Percentiles rank a stretch among this genome's conserved stretches.
phyloP scores from a whole-genome alignment of 495 filamentous ascomycete species.

The Neurospora tetraspora region DNA sequence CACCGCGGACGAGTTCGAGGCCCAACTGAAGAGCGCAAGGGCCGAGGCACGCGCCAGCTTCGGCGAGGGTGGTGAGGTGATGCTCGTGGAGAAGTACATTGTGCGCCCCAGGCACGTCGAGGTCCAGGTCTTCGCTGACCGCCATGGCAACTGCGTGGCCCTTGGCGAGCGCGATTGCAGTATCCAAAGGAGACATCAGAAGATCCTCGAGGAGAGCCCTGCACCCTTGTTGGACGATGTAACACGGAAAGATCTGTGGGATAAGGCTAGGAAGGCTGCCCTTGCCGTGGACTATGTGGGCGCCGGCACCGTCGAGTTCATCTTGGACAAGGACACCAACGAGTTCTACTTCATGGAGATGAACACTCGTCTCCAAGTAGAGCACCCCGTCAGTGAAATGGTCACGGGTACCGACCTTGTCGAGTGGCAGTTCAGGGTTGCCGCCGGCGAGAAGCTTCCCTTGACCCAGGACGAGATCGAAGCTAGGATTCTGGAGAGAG shows the following conservation, averaged over 20 bases:
- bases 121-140: constrained; percentile 94
- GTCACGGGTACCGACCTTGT: constrained; percentile 93
- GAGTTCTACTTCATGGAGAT: constrained; percentile 99
- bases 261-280: constrained; percentile 82
- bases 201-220: constrained; percentile 94
- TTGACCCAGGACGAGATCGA: constrained; percentile 78
- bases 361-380: constrained; percentile 95
- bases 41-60: constrained; percentile 87
- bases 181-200: constrained; percentile 84
- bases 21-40: constrained; percentile 76
- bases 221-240: constrained; percentile 74
- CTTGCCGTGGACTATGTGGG: constrained; percentile 90
- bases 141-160: constrained; percentile 73
- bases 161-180: constrained; percentile 83
- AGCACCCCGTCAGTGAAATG: constrained; percentile 96
- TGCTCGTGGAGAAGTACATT: constrained; percentile 95
- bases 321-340: constrained; percentile 90
- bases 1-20: constrained; percentile 63
- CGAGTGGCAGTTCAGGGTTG: constrained; percentile 90
- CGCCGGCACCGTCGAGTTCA: constrained; percentile 96
- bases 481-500: constrained; percentile 58
- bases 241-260: constrained; percentile 83
- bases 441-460: constrained; percentile 77
- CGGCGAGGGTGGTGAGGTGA: constrained; percentile 75
- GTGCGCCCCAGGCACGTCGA: constrained; percentile 91